phyloP scores from a whole-genome alignment of 2,329 filamentous ascomycete species.

The Phaeosphaeriaceae sp. region DNA sequence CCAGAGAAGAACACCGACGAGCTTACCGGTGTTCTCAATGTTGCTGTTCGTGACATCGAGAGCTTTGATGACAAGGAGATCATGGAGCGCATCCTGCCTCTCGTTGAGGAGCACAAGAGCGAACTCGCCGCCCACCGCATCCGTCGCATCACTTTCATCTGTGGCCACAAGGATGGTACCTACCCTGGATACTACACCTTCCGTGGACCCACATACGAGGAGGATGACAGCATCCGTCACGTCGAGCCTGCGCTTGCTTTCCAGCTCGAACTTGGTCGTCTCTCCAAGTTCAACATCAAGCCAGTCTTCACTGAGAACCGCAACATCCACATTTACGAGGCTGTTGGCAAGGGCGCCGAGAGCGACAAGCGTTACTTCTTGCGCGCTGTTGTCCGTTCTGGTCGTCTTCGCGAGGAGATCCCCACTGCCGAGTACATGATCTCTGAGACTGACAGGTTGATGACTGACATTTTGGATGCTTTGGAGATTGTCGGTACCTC shows the following conservation, averaged over 20 bases:
- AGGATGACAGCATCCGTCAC: conserved; percentile 96
- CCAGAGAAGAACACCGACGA: conserved; percentile 71
- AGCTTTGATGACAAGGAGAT: conserved; percentile 82
- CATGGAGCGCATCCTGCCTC: conserved; percentile 74
- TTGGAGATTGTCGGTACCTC: conserved; percentile 99
- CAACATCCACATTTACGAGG: conserved; percentile 99
- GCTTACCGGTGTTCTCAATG: conserved; percentile 89
- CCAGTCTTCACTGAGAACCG: conserved; percentile 99
- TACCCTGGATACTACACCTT: conserved; percentile 99
- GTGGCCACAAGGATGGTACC: conserved; percentile 89
- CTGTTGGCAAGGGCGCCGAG: conserved; percentile 90
- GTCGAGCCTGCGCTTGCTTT: conserved; percentile 95
- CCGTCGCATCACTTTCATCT: conserved; percentile 94
- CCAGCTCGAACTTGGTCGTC: conserved; percentile 93
- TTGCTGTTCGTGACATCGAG: conserved; percentile 90
- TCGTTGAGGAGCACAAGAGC: conserved; percentile 82
- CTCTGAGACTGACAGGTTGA: conserved; percentile 92
- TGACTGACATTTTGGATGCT: conserved; percentile 97
- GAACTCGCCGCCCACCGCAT: conserved; percentile 84
- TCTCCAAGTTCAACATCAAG: conserved; percentile 97
- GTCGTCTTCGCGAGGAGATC: conserved; percentile 94
- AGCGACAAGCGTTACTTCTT: conserved; percentile 99
- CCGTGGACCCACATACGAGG: conserved; percentile 86
- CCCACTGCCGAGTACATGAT: conserved; percentile 98
- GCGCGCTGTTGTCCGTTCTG: conserved; percentile 91